Percentiles rank a stretch among this genome's conserved stretches.
Conservation (phyloP, 1,139 yeast species). For the Debaryomyces sp. region DNA sequence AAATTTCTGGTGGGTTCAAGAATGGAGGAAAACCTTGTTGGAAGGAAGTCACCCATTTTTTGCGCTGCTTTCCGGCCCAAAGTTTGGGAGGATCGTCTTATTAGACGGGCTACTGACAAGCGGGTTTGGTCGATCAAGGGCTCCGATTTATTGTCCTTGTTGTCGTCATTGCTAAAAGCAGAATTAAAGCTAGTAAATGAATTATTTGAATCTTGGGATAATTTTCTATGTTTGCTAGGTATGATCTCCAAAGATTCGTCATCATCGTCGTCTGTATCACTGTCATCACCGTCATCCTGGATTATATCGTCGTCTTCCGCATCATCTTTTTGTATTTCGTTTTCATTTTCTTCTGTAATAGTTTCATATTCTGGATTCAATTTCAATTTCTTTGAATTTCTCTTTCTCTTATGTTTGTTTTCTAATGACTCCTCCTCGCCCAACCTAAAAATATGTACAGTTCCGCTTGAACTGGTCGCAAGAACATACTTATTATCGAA, state of each 20-base stretch:
- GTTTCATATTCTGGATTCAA: slow-evolving; percentile 26
- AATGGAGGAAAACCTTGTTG: slow-evolving; percentile 81
- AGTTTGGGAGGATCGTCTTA: slow-evolving; percentile 58
- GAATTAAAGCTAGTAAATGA: slow-evolving; percentile 42
- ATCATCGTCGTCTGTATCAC: slow-evolving; percentile 31
- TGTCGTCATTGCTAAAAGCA: slow-evolving; percentile 31
- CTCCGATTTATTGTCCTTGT: slow-evolving; percentile 37
- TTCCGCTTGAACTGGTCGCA: slow-evolving; percentile 88
- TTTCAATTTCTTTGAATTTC: slow-evolving; percentile 19
- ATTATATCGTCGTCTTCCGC: slow-evolving; percentile 34
- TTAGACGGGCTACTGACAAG: slow-evolving; percentile 70
- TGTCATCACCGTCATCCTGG: slow-evolving; percentile 32
- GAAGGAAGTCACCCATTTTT: slow-evolving; percentile 84
- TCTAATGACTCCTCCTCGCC: slow-evolving; percentile 61
- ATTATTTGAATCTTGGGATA: slow-evolving; percentile 45
- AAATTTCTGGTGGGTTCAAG: slow-evolving; percentile 92
- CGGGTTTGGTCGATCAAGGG: slow-evolving; percentile 74
- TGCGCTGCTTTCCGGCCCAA: slow-evolving; percentile 80
- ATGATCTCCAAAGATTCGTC: slow-evolving; percentile 29
- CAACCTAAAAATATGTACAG: slow-evolving; percentile 85
- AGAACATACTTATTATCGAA: slow-evolving; percentile 72
- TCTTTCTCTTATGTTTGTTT: slow-evolving; percentile 39
- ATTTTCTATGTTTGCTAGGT: slow-evolving; percentile 35
- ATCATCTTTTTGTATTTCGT: slow-evolving; percentile 26
- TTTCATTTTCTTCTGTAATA: slow-evolving; percentile 35